These are phyloP conservation scores for Scleroderma bovista DNA, from an alignment of 768 basidiomycete species.

Conservation along the genomic window DNA sequence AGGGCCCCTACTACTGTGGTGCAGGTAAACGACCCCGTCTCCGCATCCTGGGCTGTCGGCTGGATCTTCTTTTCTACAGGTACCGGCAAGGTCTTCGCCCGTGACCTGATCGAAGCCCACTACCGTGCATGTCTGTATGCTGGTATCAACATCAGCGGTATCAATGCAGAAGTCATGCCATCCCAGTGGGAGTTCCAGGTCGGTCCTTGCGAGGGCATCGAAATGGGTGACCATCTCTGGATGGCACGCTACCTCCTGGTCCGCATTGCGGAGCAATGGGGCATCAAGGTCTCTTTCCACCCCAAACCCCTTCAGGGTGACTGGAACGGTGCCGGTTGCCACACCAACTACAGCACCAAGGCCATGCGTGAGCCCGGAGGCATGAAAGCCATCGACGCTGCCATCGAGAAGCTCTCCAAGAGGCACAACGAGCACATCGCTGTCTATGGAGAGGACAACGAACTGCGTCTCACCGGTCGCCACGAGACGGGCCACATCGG, in stretches of 20 bases:
- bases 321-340: constrained; percentile 99
- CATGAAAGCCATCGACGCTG: constrained; percentile 85
- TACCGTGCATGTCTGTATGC: constrained; percentile 95
- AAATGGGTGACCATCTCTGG: constrained; percentile 99
- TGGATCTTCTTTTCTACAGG: constrained; percentile 39
- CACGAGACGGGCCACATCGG: constrained; percentile 98
- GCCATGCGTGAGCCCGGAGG: constrained; percentile 93
- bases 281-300: constrained; percentile 97
- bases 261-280: constrained; percentile 97
- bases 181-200: constrained; percentile 99
- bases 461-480: constrained; percentile 88
- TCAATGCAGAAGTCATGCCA: constrained; percentile 99
- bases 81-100: constrained; percentile 95
- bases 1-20: constrained; percentile 99
- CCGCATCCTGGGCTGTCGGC: background rate
- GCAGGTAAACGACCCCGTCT: constrained; percentile 62
- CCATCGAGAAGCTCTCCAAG: constrained; percentile 89
- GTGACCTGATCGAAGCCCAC: constrained; percentile 98
- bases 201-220: constrained; percentile 95
- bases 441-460: constrained; percentile 98
- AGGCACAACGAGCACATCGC: constrained; percentile 94
- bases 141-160: constrained; percentile 96
- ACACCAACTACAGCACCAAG: constrained; percentile 96
- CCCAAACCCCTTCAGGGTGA: constrained; percentile 96
- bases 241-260: constrained; percentile 96